Base-by-base conservation (phyloP, 352 stramenopile species). In the Thalassiosira delicatula region DNA sequence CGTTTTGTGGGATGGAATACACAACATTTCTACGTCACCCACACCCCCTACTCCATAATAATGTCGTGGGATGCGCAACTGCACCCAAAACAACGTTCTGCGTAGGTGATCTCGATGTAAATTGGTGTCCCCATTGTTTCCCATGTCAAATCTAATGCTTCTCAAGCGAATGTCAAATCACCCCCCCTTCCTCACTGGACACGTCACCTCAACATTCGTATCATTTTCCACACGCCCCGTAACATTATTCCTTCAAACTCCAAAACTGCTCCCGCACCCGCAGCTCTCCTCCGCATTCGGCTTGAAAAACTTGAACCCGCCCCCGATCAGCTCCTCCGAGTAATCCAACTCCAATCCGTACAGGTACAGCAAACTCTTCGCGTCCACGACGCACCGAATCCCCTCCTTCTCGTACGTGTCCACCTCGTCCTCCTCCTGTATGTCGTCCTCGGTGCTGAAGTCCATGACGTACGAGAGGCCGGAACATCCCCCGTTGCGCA, bases 251-350 rank as follows among this genome's bases (percentile, higher is more conserved):
- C 19, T 49, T 75, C 91, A 96, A 25, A 96, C 91, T 27, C 88
- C 92, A 91, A 97, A 96, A 76, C 90, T 95, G 79, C 88, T 94
- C 53, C 93, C 94, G 84, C 93, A 96, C 29, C 94, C 93, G 75
- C 94, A 96, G 17, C 84, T 92, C 33, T 93, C 90, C 82, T 96
- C 92, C 0, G 94, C 94, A 87, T 96, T 96, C 3, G 94, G 94
- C 84, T 96, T 96, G 74, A 93, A 94, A 83, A 96, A 96, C 70
- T 96, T 92, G 76, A 95, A 95, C 33, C 94, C 94, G n/a, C 94
- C 94, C 62, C 94, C 94, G 83, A 96, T 96, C 25, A 96, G 85
- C 54, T 95, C 92, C 75, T 95, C 90, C 14, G 80, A 94, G 84
- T 95, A 96, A 88, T 96, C 94, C 56, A 96, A 88, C 81, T 96